Evolutionary conservation across 129 eudicot genomes (phyloP).

Genomic region (Dittrichia graveolens): DNA sequence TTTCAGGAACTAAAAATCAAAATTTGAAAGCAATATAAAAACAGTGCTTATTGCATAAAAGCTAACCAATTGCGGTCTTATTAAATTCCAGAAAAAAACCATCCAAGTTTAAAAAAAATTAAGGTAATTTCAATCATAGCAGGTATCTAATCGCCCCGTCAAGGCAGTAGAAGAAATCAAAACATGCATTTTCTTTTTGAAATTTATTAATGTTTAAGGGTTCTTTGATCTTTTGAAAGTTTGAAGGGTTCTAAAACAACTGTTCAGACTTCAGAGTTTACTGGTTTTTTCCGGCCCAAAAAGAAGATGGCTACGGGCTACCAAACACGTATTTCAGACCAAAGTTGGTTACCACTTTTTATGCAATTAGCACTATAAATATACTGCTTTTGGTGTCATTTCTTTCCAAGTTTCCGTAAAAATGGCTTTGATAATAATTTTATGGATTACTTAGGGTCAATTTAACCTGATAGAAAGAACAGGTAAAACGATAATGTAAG

Average conservation of each 20-base stretch:
- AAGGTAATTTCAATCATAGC: too few relatives aligned
- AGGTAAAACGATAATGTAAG: too few relatives aligned
- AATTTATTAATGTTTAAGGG: background rate
- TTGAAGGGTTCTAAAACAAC: background rate
- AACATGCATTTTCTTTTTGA: too few relatives aligned
- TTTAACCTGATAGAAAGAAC: too few relatives aligned
- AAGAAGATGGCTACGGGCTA: background rate
- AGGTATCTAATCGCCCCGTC: too few relatives aligned
- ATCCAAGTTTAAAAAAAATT: background rate
- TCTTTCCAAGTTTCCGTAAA: background rate
- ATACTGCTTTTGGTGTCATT: background rate
- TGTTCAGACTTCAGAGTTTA: background rate
- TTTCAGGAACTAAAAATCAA: conserved; percentile 3
- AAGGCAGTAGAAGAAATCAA: background rate
- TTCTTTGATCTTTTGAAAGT: background rate
- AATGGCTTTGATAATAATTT: too few relatives aligned
- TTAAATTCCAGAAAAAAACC: background rate
- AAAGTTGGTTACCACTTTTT: background rate
- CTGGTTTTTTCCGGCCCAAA: background rate
- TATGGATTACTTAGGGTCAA: too few relatives aligned
- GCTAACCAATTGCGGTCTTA: background rate
- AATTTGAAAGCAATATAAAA: conserved; percentile 2
- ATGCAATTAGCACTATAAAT: background rate
- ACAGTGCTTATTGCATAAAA: background rate
- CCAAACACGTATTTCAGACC: background rate